Conservation (phyloP, 352 stramenopile genomes). For the Saprolegnia diclina region DNA sequence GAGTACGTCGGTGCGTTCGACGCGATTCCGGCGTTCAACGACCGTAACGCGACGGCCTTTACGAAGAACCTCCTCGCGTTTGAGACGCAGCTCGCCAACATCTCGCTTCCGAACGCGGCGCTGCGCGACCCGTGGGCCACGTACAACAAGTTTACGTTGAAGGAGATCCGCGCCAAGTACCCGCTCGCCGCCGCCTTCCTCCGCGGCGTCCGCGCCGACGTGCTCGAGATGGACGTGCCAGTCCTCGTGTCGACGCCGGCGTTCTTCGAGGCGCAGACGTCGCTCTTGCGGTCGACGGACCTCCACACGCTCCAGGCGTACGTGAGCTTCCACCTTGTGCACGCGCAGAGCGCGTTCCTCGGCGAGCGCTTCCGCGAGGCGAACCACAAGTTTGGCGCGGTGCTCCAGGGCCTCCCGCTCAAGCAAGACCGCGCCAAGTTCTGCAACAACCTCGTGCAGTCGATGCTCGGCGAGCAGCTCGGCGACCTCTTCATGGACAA, state of each 20-base stretch:
- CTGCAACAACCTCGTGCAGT: constrained; percentile 68
- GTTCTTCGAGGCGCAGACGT: constrained; percentile 49
- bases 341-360: constrained; percentile 39
- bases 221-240: constrained; percentile 36
- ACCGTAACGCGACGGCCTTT: constrained; percentile 20
- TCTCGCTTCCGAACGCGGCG: constrained; percentile 82
- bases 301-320: constrained; percentile 49
- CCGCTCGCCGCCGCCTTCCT: constrained; percentile 50
- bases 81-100: constrained; percentile 73
- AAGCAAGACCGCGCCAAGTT: constrained; percentile 42
- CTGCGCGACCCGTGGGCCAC: constrained; percentile 78
- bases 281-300: constrained; percentile 37
- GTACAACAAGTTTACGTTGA: constrained; percentile 79
- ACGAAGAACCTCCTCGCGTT: constrained; percentile 51
- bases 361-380: constrained; percentile 50
- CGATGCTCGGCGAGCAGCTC: constrained; percentile 78
- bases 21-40: neutral
- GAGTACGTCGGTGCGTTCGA: neutral
- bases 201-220: constrained; percentile 39
- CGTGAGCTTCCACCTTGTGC: constrained; percentile 55
- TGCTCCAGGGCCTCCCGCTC: constrained; percentile 32
- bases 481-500: constrained; percentile 85
- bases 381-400: constrained; percentile 47
- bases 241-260: constrained; percentile 44
- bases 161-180: constrained; percentile 45